A percentile compares a stretch with the other conserved stretches of the same genome.
These are phyloP conservation scores for Elongisporangium anandrum DNA, from an alignment of 352 stramenopile genomes.

Conservation along the genomic window DNA sequence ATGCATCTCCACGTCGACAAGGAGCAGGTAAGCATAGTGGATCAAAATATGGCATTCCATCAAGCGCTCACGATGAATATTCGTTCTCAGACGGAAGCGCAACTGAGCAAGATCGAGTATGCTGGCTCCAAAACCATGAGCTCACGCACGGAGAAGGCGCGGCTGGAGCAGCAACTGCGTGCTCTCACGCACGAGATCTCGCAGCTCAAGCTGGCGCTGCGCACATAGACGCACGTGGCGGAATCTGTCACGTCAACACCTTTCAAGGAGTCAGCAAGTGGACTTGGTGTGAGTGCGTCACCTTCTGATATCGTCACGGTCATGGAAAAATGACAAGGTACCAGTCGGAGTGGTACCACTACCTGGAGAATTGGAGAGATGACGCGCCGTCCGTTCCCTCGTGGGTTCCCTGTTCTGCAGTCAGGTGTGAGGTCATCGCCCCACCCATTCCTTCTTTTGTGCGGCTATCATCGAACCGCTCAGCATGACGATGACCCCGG, in stretches of 20 bases:
- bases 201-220: constrained; percentile 27
- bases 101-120: constrained; percentile 38
- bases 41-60: not conserved
- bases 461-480: not conserved
- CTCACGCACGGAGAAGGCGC: constrained; percentile 26
- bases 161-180: constrained; percentile 23
- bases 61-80: not conserved
- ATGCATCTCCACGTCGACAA: constrained; percentile 44
- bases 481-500: constrained; percentile 22
- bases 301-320: not conserved
- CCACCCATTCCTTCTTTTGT: constrained; percentile 2
- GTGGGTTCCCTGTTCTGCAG: not conserved
- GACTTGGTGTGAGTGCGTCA: not conserved
- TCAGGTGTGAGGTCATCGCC: not conserved
- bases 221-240: constrained; percentile 4
- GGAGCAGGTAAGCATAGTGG: constrained; percentile 42
- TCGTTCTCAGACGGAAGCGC: constrained; percentile 22
- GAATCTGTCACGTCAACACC: not conserved
- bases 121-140: constrained; percentile 36
- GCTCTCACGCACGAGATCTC: constrained; percentile 24
- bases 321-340: not conserved
- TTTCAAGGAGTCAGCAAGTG: not conserved
- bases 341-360: not conserved
- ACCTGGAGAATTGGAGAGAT: not conserved
- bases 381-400: not conserved